Conservation (phyloP, 176 grass and related monocot genomes). For the Bromus sterilis region DNA sequence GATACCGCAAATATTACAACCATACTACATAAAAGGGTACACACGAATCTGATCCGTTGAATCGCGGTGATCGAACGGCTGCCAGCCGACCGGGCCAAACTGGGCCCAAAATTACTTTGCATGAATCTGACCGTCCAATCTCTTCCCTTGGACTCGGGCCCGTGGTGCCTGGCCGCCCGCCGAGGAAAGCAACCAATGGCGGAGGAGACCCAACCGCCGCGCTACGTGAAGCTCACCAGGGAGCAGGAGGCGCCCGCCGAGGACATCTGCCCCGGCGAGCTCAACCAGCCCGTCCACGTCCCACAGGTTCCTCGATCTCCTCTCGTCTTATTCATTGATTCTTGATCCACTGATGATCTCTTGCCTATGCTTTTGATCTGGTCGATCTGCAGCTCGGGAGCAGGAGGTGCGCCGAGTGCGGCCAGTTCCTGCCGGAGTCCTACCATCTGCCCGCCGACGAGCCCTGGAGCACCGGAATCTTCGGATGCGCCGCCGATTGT, state of each 20-base stretch:
- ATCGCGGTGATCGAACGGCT: no score
- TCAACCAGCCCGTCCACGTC: conserved; percentile 88
- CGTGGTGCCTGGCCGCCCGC: neutral
- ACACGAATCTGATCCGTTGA: no score
- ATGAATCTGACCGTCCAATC: neutral
- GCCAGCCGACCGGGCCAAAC: no score
- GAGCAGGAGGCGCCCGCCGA: conserved; percentile 72
- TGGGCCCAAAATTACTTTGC: neutral
- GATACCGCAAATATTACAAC: no score
- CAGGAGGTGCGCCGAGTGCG: conserved; percentile 64
- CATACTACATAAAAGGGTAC: no score
- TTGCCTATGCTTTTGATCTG: neutral
- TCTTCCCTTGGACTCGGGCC: neutral
- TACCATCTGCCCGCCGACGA: conserved; percentile 68
- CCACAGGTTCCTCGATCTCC: conserved; percentile 25
- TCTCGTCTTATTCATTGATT: neutral
- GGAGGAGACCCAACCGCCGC: conserved; percentile 49
- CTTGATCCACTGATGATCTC: neutral
- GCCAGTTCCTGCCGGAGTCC: conserved; percentile 70
- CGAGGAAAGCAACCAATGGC: conserved; percentile 40
- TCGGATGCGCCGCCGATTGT: conserved; percentile 58
- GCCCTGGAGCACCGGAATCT: conserved; percentile 80
- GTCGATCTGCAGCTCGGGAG: conserved; percentile 45
- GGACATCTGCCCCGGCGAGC: conserved; percentile 79
- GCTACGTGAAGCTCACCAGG: conserved; percentile 83